A percentile compares a stretch with the other conserved stretches of the same genome.
Conservation (phyloP, 495 filamentous ascomycete species). For the Paragyromitra xinjiangensis region DNA sequence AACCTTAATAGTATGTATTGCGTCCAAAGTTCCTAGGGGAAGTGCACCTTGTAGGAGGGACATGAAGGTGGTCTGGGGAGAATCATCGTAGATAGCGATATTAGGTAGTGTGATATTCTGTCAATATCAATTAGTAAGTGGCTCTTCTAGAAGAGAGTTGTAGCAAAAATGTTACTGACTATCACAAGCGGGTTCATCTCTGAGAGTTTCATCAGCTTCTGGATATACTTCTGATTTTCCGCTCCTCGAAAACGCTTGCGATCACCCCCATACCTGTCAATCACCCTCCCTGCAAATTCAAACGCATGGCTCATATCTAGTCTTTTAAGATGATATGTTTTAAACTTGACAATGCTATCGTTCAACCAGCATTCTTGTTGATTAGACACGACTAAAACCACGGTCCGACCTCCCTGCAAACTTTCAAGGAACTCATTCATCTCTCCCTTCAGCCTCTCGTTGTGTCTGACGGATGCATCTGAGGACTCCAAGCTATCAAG, state of each 20-base stretch:
- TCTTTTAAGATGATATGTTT: constrained; percentile 34
- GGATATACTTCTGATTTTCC: constrained; percentile 33
- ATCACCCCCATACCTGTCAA: constrained; percentile 26
- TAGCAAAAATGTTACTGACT: constrained; percentile 22
- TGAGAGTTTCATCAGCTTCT: constrained; percentile 28
- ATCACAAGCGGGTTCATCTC: constrained; percentile 46
- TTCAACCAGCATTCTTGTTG: constrained; percentile 45
- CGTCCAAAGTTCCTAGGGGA: not conserved
- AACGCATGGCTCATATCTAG: constrained; percentile 21
- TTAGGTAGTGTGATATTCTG: constrained; percentile 35
- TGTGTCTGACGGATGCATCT: constrained; percentile 27
- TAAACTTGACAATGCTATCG: constrained; percentile 37
- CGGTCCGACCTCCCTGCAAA: constrained; percentile 33
- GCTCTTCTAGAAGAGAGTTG: not conserved
- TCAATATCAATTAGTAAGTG: constrained; percentile 5
- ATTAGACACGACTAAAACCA: constrained; percentile 43
- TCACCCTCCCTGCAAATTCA: constrained; percentile 15
- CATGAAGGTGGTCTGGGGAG: constrained; percentile 24
- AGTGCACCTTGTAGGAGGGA: constrained; percentile 41
- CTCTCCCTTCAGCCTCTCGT: constrained; percentile 34
- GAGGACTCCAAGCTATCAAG: constrained; percentile 47
- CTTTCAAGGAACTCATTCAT: constrained; percentile 44
- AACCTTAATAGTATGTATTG: constrained; percentile 21
- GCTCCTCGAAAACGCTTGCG: constrained; percentile 23
- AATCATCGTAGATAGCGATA: constrained; percentile 23